Base-by-base conservation (phyloP, 768 basidiomycete species). In the Kwoniella botswanensis region DNA sequence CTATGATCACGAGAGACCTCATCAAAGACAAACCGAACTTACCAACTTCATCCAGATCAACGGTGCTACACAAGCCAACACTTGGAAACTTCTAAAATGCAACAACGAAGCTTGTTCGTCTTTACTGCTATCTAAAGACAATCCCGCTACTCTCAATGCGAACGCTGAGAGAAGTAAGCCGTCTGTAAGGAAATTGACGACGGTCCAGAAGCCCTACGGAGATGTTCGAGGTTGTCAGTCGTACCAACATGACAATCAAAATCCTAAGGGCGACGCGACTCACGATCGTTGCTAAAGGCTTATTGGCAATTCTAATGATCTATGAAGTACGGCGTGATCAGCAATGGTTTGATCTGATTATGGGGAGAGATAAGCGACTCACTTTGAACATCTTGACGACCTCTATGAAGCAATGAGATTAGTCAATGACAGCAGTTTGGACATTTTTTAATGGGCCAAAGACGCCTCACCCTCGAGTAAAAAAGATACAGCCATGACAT, bases 21-120 rank as follows among this genome's bases (percentile, higher is more conserved):
- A n/a, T n/a, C n/a, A n/a, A n/a, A n/a, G n/a, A n/a, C n/a, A n/a
- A n/a, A n/a, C n/a, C n/a, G n/a, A 35, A 76, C 71, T 58, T 17
- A 76, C 80, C 15, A 78, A 70, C 57, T 73, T 82, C 66, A 83
- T 80, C 94, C 93, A 96, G 56, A 95, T 90, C 61, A 96, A 87
- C 0, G 93, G 93, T 2, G 93, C 88, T 6, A 92, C 93, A 82
- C 90, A 93, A 85, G 92, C 93, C 50, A 97, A 85, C 35, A 93
- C 87, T 79, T 95, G 93, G 85, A 97, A 98, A 82, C 94, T 95
- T 68, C 82, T 86, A 17, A 93, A 76, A 44, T 82, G 82, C 13
- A 80, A 69, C 7, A 77, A 53, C 73, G 64, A 87, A 86, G 77
- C 79, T 24, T 73, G 62, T 7, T 82, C 75, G 46, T 70, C 88